Percentiles rank a stretch among this genome's conserved stretches.
Evolutionary conservation across 345 rosid species (phyloP).

Genomic region (Chamaenerion angustifolium): DNA sequence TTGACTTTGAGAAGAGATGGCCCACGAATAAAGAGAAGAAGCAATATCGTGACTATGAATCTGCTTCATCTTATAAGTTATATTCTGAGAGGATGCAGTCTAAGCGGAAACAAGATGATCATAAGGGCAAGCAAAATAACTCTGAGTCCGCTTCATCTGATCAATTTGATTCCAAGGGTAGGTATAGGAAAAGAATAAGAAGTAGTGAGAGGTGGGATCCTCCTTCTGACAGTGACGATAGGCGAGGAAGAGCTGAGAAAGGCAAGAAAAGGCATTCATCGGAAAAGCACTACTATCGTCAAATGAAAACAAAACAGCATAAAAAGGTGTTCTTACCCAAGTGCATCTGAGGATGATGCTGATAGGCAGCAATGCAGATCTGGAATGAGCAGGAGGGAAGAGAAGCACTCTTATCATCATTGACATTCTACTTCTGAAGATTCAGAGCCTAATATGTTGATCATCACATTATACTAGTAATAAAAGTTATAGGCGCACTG

Average conservation of each 20-base stretch:
- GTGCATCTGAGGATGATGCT: conserved; percentile 23
- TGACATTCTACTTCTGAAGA: conserved; percentile 7
- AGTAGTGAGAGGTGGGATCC: background rate
- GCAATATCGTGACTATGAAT: conserved; percentile 21
- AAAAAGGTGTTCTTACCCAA: conserved; percentile 12
- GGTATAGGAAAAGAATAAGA: conserved; percentile 18
- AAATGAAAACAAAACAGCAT: background rate
- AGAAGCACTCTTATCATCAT: conserved; percentile 3
- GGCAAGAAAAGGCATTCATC: conserved; percentile 17
- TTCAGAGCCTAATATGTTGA: no score
- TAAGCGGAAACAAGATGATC: conserved; percentile 12
- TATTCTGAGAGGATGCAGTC: conserved; percentile 17
- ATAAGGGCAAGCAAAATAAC: conserved; percentile 7
- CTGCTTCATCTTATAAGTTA: conserved; percentile 21
- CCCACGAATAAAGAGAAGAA: conserved; percentile 31
- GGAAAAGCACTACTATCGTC: conserved; percentile 5
- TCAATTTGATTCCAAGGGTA: conserved; percentile 17
- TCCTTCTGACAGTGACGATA: conserved; percentile 21
- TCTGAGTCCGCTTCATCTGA: conserved; percentile 26
- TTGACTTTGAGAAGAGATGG: conserved; percentile 18
- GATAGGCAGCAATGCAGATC: conserved; percentile 12
- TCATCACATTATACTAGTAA: no score
- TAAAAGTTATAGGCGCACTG: no score
- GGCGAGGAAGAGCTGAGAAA: conserved; percentile 17
- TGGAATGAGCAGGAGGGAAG: conserved; percentile 14